Evolutionary conservation across 2,329 filamentous ascomycete species (phyloP).

Genomic region (Fusarium goolgardi): DNA sequence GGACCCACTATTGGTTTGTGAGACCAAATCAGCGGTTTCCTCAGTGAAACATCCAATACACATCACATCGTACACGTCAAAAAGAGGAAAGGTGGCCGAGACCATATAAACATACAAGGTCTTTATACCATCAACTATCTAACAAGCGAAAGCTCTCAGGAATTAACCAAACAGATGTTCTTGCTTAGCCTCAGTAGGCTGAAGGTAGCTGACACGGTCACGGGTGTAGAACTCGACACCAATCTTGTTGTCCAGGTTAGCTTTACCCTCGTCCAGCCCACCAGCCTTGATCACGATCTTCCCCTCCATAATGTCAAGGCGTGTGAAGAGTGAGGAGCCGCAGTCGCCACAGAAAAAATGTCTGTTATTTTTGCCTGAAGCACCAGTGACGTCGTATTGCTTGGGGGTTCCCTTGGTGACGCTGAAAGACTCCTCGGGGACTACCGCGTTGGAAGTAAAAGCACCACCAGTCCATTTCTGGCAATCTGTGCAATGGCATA

Average conservation of each 20-base stretch:
- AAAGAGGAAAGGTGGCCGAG: not conserved
- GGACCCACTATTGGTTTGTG: slow-evolving; percentile 32
- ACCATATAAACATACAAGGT: not conserved
- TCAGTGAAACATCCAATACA: slow-evolving; percentile 17
- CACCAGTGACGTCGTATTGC: slow-evolving; percentile 59
- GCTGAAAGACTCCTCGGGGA: slow-evolving; percentile 59
- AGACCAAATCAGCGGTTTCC: slow-evolving; percentile 27
- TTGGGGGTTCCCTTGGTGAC: slow-evolving; percentile 63
- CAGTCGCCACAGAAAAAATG: slow-evolving; percentile 67
- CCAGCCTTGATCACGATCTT: slow-evolving; percentile 64
- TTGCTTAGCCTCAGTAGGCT: slow-evolving; percentile 59
- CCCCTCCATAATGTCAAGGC: slow-evolving; percentile 65
- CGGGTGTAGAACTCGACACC: slow-evolving; percentile 65
- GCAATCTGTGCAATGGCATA: slow-evolving; percentile 66
- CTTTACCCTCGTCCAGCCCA: slow-evolving; percentile 60
- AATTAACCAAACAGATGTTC: slow-evolving; percentile 49
- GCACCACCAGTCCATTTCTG: slow-evolving; percentile 68
- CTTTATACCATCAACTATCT: not conserved
- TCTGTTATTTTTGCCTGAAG: slow-evolving; percentile 65
- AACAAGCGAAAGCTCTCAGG: not conserved
- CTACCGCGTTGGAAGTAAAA: slow-evolving; percentile 65
- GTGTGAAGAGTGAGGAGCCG: slow-evolving; percentile 63
- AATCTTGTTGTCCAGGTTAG: slow-evolving; percentile 56
- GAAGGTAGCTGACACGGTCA: slow-evolving; percentile 60
- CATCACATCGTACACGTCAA: slow-evolving; percentile 17